Conservation (phyloP, 2,329 filamentous ascomycete species). For the Botryotinia globosa region DNA sequence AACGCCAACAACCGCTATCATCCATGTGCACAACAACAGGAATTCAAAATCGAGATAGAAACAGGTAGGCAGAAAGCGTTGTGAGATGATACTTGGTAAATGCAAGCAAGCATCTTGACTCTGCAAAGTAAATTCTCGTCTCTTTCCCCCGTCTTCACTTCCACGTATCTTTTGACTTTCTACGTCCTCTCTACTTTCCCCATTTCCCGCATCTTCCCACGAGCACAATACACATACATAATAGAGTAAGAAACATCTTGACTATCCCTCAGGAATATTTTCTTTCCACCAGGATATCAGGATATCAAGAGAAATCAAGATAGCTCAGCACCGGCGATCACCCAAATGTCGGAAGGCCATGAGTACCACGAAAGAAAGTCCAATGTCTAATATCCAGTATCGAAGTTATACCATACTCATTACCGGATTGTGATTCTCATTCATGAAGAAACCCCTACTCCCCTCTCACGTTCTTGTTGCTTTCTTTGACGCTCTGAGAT, state of each 20-base stretch:
- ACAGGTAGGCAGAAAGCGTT: background rate
- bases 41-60: background rate
- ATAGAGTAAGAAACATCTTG: background rate
- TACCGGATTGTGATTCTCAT: background rate
- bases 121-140: background rate
- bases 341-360: background rate
- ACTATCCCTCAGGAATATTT: background rate
- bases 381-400: background rate
- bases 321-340: background rate
- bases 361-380: background rate
- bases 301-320: background rate
- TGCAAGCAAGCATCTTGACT: background rate
- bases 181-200: background rate
- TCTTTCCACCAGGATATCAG: background rate
- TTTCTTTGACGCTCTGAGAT: background rate
- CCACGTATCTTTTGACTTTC: background rate
- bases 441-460: background rate
- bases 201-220: no score
- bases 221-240: no score
- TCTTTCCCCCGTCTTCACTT: background rate
- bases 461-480: background rate
- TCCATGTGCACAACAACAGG: background rate
- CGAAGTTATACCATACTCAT: background rate
- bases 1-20: background rate
- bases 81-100: background rate